Conservation (phyloP, 352 stramenopile species). For the Phytophthora pini region DNA sequence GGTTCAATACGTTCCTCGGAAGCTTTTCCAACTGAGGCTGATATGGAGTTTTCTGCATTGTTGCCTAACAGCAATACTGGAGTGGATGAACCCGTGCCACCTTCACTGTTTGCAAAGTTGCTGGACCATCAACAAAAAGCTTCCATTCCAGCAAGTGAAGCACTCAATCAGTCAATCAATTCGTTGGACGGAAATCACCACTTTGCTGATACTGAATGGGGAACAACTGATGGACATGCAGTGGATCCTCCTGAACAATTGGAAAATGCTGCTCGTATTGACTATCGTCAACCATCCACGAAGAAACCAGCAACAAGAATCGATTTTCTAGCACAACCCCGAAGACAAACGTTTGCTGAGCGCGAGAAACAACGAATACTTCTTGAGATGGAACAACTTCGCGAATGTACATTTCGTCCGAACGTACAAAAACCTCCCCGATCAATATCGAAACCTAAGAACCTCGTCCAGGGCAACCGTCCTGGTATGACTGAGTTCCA, state of each 20-base stretch:
- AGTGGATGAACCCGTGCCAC: slow-evolving; percentile 2
- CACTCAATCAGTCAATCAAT: neutral
- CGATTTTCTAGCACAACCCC: slow-evolving; percentile 57
- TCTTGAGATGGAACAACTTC: slow-evolving; percentile 62
- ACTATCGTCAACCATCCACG: slow-evolving; percentile 5
- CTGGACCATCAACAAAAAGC: slow-evolving; percentile 8
- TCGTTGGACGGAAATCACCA: slow-evolving; percentile 4
- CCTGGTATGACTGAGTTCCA: slow-evolving; percentile 46
- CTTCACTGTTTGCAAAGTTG: slow-evolving; percentile 23
- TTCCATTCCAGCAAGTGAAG: neutral
- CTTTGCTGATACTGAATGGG: neutral
- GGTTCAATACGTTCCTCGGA: neutral
- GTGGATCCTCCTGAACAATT: neutral
- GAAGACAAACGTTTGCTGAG: slow-evolving; percentile 62
- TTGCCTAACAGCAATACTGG: slow-evolving; percentile 1
- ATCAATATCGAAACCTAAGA: slow-evolving; percentile 10
- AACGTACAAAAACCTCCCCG: slow-evolving; percentile 40
- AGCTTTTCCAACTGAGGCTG: neutral
- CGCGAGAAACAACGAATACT: slow-evolving; percentile 68
- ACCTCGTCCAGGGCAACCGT: neutral
- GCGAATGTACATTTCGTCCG: slow-evolving; percentile 76
- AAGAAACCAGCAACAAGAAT: slow-evolving; percentile 37
- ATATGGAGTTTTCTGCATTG: neutral
- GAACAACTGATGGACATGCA: neutral
- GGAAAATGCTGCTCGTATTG: slow-evolving; percentile 1